Conservation (phyloP, 2,329 filamentous ascomycete genomes). For the Myriangium duriaei region DNA sequence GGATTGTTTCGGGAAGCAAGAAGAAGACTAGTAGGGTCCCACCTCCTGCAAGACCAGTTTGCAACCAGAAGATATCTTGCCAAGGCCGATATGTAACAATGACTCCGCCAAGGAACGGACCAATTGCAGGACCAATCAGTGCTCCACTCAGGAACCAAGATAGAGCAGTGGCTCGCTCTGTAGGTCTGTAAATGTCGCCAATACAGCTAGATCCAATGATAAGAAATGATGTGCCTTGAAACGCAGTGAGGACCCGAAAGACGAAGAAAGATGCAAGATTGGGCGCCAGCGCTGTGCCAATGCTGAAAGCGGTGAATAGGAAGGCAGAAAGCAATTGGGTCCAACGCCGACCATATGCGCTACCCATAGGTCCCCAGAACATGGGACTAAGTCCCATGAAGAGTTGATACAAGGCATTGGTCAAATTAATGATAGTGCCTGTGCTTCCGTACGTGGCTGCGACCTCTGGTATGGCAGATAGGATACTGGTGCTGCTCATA, state of each 20-base stretch:
- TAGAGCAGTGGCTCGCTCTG: conserved; percentile 58
- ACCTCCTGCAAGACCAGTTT: conserved; percentile 52
- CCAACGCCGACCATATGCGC: conserved; percentile 35
- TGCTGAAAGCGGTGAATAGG: conserved; percentile 56
- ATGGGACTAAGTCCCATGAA: conserved; percentile 60
- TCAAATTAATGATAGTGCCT: conserved; percentile 57
- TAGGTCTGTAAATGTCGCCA: conserved; percentile 42
- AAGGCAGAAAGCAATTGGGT: conserved; percentile 45
- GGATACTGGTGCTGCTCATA: conserved; percentile 58
- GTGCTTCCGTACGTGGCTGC: conserved; percentile 51
- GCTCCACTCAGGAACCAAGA: conserved; percentile 63
- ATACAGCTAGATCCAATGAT: conserved; percentile 59
- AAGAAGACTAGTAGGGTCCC: conserved; percentile 50
- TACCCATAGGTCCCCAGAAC: conserved; percentile 58
- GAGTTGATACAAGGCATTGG: conserved; percentile 58
- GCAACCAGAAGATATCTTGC: conserved; percentile 68
- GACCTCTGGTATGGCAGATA: conserved; percentile 64
- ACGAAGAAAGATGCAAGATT: conserved; percentile 60
- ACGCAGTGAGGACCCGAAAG: conserved; percentile 61
- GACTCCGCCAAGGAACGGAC: conserved; percentile 60
- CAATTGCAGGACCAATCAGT: conserved; percentile 57
- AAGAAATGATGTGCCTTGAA: conserved; percentile 63
- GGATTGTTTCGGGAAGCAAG: conserved; percentile 61
- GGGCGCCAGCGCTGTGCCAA: conserved; percentile 59
- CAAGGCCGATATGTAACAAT: conserved; percentile 64